These are phyloP conservation scores for Nymphaea thermarum DNA, from an alignment of 164 flowering plant genomes.

Conservation along the genomic window DNA sequence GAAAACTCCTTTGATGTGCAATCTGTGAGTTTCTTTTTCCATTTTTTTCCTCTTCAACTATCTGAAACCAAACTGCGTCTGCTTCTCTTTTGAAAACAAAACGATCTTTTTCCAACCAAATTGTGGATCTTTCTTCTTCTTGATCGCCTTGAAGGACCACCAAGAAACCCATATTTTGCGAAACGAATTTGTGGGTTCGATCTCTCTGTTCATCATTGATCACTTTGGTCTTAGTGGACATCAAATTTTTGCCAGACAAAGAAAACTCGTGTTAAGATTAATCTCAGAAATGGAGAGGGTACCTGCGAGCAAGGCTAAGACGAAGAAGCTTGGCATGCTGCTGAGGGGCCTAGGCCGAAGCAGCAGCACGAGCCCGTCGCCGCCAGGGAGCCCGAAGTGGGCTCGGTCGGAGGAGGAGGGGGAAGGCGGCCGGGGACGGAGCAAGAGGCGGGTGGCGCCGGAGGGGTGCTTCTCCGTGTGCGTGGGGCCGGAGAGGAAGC, in stretches of 20 bases:
- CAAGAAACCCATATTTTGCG: too few species aligned
- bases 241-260: too few species aligned
- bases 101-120: not conserved
- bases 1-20: too few species aligned
- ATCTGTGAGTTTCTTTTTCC: too few species aligned
- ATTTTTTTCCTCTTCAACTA: too few species aligned
- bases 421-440: too few species aligned
- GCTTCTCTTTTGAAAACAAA: too few species aligned
- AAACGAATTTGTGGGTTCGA: not conserved
- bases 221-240: not conserved
- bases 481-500: slow-evolving; percentile 37
- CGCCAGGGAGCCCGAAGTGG: not conserved
- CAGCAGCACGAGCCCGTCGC: slow-evolving; percentile 3
- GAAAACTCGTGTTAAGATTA: not conserved
- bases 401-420: slow-evolving; percentile 16
- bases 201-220: not conserved
- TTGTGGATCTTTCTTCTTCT: not conserved
- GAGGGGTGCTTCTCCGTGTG: slow-evolving; percentile 53
- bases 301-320: too few species aligned
- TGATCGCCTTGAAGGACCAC: not conserved
- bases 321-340: not conserved
- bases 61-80: too few species aligned
- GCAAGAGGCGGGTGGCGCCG: slow-evolving; percentile 17
- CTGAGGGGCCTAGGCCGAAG: slow-evolving; percentile 21
- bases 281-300: slow-evolving; percentile 3